Percentiles rank a stretch among this genome's conserved stretches.
These are phyloP conservation scores for Fagopyrum esculentum DNA, from an alignment of 148 eudicot genomes.

Conservation along the genomic window DNA sequence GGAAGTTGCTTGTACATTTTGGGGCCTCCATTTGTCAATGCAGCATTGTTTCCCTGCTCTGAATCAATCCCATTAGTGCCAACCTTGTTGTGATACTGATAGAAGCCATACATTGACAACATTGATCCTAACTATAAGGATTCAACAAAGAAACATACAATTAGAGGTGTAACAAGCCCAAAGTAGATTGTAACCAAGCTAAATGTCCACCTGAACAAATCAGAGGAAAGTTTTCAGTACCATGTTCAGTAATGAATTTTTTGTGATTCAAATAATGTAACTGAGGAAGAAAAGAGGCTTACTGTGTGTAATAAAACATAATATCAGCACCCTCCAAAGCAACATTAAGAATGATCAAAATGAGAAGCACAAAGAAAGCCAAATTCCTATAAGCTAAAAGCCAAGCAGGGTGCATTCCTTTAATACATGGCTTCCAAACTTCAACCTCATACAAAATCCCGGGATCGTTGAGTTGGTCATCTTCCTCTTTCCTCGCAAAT, in stretches of 20 bases:
- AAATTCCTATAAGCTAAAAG: constrained; percentile 50
- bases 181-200: constrained; percentile 73
- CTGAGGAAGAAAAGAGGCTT: constrained; percentile 19
- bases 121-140: constrained; percentile 58
- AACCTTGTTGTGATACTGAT: constrained; percentile 40
- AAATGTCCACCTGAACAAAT: constrained; percentile 72
- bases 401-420: constrained; percentile 72
- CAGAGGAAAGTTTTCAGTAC: background rate
- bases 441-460: constrained; percentile 59
- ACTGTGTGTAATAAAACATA: constrained; percentile 76
- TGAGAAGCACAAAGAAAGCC: constrained; percentile 50
- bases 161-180: constrained; percentile 30
- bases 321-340: constrained; percentile 41
- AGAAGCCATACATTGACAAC: constrained; percentile 72
- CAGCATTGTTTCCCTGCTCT: constrained; percentile 32
- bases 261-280: background rate
- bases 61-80: constrained; percentile 38
- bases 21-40: constrained; percentile 14
- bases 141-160: constrained; percentile 1
- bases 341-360: constrained; percentile 40
- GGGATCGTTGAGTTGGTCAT: constrained; percentile 15
- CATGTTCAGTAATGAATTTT: background rate
- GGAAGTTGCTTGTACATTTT: background rate
- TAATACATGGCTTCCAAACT: constrained; percentile 65
- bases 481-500: background rate